Conservation (phyloP, 176 grass and related monocot genomes). For the sorghum (Sorghum bicolor) region Sorghum_bicolor_NCBIv3 NC_012879.2:57215501-57216000, state of each 20-base stretch:
- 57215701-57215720: background rate
- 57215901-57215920: constrained; percentile 6
- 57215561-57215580: background rate
- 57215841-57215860: constrained; percentile 99
- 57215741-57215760: background rate
- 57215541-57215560: background rate
- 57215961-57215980: constrained; percentile 69
- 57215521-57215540: background rate
- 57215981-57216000: constrained; percentile 62
- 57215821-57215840: constrained; percentile 96
- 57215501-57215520: constrained; percentile 3
- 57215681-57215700: background rate
- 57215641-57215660: background rate
- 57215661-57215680: background rate
- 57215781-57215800: constrained; percentile 96
- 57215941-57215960: constrained; percentile 99
- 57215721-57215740: background rate
- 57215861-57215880: constrained; percentile 47
- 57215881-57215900: constrained; percentile 5
- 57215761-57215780: constrained; percentile 53
- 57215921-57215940: constrained; percentile 54
- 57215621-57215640: background rate
- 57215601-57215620: background rate
- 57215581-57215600: background rate
- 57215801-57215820: constrained; percentile 85